Evolutionary conservation across 2,329 filamentous ascomycete genomes (phyloP).

Genomic region (Pseudogymnoascus sp.): DNA sequence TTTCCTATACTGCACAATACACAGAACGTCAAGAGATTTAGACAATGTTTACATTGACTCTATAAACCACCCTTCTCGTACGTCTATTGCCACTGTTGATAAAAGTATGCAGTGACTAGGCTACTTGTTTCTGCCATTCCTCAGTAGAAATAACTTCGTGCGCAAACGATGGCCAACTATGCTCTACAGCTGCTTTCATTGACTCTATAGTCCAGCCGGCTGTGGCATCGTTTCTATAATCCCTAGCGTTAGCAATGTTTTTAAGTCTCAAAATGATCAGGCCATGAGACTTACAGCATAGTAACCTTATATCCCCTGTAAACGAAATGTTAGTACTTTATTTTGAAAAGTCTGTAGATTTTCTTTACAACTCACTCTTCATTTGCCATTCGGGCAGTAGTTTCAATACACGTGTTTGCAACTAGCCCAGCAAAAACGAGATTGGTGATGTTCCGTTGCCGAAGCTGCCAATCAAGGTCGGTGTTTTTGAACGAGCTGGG

Average conservation of each 20-base stretch:
- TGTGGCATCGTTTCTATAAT: constrained; percentile 17
- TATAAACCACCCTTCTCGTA: neutral
- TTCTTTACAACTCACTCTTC: constrained; percentile 23
- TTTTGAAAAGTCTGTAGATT: neutral
- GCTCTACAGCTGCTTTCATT: constrained; percentile 21
- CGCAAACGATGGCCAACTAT: constrained; percentile 25
- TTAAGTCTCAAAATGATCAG: neutral
- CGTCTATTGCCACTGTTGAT: neutral
- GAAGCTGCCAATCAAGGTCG: constrained; percentile 31
- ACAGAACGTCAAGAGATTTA: neutral
- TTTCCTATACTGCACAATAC: neutral
- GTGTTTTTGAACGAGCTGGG: constrained; percentile 29
- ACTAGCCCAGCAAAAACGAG: constrained; percentile 28
- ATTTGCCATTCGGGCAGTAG: constrained; percentile 30
- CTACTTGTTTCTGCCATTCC: neutral
- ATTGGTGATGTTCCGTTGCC: constrained; percentile 28
- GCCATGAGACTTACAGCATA: constrained; percentile 17
- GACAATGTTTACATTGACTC: neutral
- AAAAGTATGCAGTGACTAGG: neutral
- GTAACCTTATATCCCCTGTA: constrained; percentile 24
- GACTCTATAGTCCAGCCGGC: constrained; percentile 21
- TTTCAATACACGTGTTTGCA: constrained; percentile 30
- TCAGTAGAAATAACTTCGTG: constrained; percentile 17
- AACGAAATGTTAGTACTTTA: neutral
- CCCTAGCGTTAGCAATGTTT: neutral